Evolutionary conservation across 2,329 filamentous ascomycete genomes (phyloP), one percentile per base, ranked within the genome.

Genomic region (Colletotrichum siamense): DNA sequence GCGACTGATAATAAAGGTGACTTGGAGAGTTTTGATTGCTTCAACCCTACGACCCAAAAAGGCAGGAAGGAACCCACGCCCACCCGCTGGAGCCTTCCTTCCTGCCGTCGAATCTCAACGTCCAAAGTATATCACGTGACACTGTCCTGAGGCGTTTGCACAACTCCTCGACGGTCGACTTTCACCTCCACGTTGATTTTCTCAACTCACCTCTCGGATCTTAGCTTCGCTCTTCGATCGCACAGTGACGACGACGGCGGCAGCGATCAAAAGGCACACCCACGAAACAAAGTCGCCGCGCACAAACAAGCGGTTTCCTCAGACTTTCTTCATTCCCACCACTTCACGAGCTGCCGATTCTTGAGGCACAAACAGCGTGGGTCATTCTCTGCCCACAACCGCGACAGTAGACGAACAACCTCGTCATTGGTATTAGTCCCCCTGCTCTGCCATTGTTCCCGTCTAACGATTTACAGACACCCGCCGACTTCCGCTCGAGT

Each of bases 291-390:
- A 22, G 10, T 22, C 10, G 39, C 18, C 18, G 39, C 39, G 18
- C 39, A 49, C 18, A 49, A 0, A 0, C 3, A 0, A 52, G 44
- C 44, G 44, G 3, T 22, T 22, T 22, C 10, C 44, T 24, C 6
- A 18, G 2, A 0, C n/a, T 24, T 52, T 6, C 1, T 52, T 22
- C 44, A 22, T n/a, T 22, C 3, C 12, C n/a, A 13, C 44, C 12
- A 13, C 2, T 52, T 24, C 44, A 52, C 6, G 16, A 22, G 44
- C 44, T 13, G 44, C 44, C 44, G 10, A 13, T 22, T 24, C n/a
- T 1, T 12, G 44, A 52, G 0, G n/a, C 12, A 0, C n/a, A 5
- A 24, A 52, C 2, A 22, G 0, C 44, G n/a, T 3, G 2, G 44
- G 22, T 13, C 4, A 12, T 22, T 22, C 7, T 52, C 5, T 22